Evolutionary conservation across 164 flowering plant species (phyloP), one percentile per base, ranked within the genome.

Genomic region (Macadamia tetraphylla): DNA sequence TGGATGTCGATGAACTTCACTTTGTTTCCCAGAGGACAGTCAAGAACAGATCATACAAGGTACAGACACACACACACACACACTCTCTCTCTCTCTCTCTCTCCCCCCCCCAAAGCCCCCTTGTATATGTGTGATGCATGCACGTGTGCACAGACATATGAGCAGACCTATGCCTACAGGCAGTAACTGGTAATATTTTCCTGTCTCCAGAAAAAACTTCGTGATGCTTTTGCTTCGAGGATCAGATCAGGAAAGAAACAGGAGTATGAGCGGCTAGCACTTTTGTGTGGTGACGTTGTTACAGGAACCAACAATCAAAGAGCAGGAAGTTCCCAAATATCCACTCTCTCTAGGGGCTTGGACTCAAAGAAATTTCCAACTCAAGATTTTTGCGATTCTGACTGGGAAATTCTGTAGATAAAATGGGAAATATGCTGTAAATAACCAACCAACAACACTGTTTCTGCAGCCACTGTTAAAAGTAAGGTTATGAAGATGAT

Each of bases 321-420:
- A 51, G 40, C 29, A 18, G 6, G 63, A 59, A 30, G 59, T 53
- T 67, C 32, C 18, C 1, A 18, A 55, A 66, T 70, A 51, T 61
- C 75, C 18, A 17, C 29, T 29, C 30, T 65, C 59, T 2, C 72
- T 12, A 17, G 40, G 18, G 18, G 57, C 60, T 43, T 49, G 14
- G 72, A 69, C 40, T 12, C 57, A 9, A 58, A 44, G 60, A 61
- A 70, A 58, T 40, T 55, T 14, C 62, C 60, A 60, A 18, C 52
- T n/a, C 60, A 67, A 35, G 72, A 81, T 35, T 3, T 51, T 51
- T 62, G 31, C 60, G 92, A 86, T 71, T 80, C 88, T 29, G 93
- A 87, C 29, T 88, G 94, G 94, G 94, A 88, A 76, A 79, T 91
- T 74, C 83, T 88, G 63, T 87, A 83, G 74, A 65, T 62, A 30